Evolutionary conservation across 495 filamentous ascomycete species (phyloP).

Genomic region (Cairneyella variabilis): DNA sequence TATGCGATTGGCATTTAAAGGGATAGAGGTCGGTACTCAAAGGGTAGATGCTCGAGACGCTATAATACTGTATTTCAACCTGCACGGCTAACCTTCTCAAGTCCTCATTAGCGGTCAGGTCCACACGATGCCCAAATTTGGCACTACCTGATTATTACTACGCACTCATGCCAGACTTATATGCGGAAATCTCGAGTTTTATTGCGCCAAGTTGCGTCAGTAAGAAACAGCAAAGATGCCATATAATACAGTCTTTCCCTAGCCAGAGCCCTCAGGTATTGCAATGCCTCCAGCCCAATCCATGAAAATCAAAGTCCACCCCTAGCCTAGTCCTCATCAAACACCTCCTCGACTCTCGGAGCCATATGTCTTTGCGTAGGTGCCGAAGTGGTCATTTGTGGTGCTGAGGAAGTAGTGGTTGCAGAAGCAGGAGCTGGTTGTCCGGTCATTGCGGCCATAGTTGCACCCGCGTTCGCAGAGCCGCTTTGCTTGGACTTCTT

Average conservation of each 20-base stretch:
- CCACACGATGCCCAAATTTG: too few species aligned
- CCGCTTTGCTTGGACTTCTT: constrained; percentile 38
- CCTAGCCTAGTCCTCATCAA: constrained; percentile 47
- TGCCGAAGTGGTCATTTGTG: constrained; percentile 41
- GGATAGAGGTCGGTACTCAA: too few species aligned
- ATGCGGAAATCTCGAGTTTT: neutral
- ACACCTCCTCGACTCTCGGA: constrained; percentile 63
- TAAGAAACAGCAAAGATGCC: neutral
- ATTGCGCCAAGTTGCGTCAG: neutral
- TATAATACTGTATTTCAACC: too few species aligned
- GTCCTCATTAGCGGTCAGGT: too few species aligned
- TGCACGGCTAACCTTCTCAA: too few species aligned
- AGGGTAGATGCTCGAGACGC: too few species aligned
- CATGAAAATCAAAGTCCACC: neutral
- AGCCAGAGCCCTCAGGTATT: too few species aligned
- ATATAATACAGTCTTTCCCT: neutral
- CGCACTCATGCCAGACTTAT: too few species aligned
- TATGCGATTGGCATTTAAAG: too few species aligned
- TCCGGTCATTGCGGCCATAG: constrained; percentile 42
- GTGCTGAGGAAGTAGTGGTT: constrained; percentile 54
- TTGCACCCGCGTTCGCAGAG: constrained; percentile 37
- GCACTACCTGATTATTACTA: too few species aligned
- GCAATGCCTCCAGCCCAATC: too few species aligned
- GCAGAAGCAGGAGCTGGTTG: constrained; percentile 54
- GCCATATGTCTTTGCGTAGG: constrained; percentile 49